phyloP scores from a whole-genome alignment of 176 grass and related monocot genomes.

The Aechmea fasciata region DNA sequence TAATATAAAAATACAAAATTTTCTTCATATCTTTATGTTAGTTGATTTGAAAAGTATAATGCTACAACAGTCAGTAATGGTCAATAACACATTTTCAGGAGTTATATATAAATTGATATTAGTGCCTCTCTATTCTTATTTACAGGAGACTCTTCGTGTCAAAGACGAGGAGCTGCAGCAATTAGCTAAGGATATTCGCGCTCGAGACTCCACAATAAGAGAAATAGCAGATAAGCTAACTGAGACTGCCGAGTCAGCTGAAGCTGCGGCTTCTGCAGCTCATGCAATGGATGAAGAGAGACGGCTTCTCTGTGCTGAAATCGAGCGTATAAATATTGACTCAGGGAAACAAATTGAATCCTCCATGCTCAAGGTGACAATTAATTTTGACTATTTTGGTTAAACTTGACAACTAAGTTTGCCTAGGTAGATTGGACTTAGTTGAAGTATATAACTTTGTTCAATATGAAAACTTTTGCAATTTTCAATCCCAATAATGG shows the following conservation, averaged over 20 bases:
- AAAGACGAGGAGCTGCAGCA: slow-evolving; percentile 95
- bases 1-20: too few relatives aligned
- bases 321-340: slow-evolving; percentile 54
- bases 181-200: slow-evolving; percentile 76
- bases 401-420: background rate
- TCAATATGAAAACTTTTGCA: background rate
- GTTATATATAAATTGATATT: background rate
- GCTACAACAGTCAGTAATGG: too few relatives aligned
- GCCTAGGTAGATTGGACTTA: background rate
- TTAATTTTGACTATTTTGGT: background rate
- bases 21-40: too few relatives aligned
- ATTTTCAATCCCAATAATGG: background rate
- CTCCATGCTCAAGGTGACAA: slow-evolving; percentile 51
- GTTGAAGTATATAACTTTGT: too few relatives aligned
- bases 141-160: slow-evolving; percentile 84
- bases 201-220: slow-evolving; percentile 76
- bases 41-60: too few relatives aligned
- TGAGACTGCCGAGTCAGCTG: slow-evolving; percentile 76
- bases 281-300: slow-evolving; percentile 74
- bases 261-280: slow-evolving; percentile 75
- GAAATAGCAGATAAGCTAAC: slow-evolving; percentile 86
- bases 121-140: slow-evolving; percentile 1
- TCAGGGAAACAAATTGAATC: slow-evolving; percentile 56
- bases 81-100: background rate
- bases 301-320: slow-evolving; percentile 49